These are phyloP conservation scores for Quaeritorhiza haematococci DNA, from an alignment of 371 early-diverging fungal species.

Conservation along the genomic window DNA sequence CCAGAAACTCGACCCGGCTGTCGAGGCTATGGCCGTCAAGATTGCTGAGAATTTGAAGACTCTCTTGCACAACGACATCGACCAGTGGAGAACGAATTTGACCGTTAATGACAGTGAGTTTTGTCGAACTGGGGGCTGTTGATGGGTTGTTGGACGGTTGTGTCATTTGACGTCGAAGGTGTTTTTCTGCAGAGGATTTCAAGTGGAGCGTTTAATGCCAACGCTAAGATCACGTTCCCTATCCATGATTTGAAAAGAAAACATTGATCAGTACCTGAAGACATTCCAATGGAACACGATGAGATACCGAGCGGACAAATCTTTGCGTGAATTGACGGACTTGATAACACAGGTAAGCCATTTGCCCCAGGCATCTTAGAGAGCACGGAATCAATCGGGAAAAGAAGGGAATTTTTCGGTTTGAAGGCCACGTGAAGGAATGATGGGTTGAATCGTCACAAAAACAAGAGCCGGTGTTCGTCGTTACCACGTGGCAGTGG, in stretches of 20 bases:
- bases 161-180: slow-evolving; percentile 80
- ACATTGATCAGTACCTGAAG: slow-evolving; percentile 75
- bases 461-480: no score
- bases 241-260: slow-evolving; percentile 44
- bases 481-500: no score
- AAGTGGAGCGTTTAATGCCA: slow-evolving; percentile 19
- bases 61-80: slow-evolving; percentile 49
- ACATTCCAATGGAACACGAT: slow-evolving; percentile 92
- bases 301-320: slow-evolving; percentile 91
- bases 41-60: slow-evolving; percentile 71
- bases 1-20: slow-evolving; percentile 70
- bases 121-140: slow-evolving; percentile 69
- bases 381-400: no score
- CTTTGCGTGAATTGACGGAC: slow-evolving; percentile 77
- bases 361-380: slow-evolving; percentile 4
- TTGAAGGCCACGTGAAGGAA: no score
- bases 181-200: slow-evolving; percentile 68
- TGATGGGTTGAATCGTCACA: no score
- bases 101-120: slow-evolving; percentile 78
- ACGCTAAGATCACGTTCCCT: no score
- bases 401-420: no score
- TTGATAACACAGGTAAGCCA: slow-evolving; percentile 51
- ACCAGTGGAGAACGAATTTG: slow-evolving; percentile 54
- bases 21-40: slow-evolving; percentile 73
- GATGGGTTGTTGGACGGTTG: slow-evolving; percentile 76